phyloP scores from a whole-genome alignment of 129 eudicot genomes.

The Smallanthus sonchifolius region DNA sequence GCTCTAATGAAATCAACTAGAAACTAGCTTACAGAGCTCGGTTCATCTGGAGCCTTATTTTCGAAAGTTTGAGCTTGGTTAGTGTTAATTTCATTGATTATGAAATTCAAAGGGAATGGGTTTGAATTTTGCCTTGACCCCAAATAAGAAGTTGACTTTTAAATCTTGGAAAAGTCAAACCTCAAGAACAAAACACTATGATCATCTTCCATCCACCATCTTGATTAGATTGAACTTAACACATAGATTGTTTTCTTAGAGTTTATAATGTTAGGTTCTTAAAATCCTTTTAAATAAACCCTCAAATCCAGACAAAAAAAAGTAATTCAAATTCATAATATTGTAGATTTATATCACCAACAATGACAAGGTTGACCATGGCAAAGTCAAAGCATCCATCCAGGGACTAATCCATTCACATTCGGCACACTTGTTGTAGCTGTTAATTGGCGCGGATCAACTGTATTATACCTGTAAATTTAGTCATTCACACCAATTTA shows the following conservation, averaged over 20 bases:
- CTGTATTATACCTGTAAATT: constrained; percentile 51
- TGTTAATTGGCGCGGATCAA: constrained; percentile 54
- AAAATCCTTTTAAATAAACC: background rate
- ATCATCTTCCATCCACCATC: background rate
- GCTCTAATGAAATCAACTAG: too few relatives aligned
- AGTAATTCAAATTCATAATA: constrained; percentile 17
- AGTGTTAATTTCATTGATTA: too few relatives aligned
- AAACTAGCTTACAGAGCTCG: too few relatives aligned
- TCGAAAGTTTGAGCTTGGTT: too few relatives aligned
- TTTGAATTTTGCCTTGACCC: too few relatives aligned
- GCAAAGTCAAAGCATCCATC: constrained; percentile 70
- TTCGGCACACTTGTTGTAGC: constrained; percentile 50
- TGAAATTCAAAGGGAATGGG: too few relatives aligned
- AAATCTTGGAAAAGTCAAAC: background rate
- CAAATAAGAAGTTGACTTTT: background rate
- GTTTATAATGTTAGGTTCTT: constrained; percentile 6
- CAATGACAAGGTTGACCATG: constrained; percentile 18
- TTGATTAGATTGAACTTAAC: background rate
- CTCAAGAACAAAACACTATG: background rate
- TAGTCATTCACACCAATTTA: background rate
- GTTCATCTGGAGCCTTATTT: too few relatives aligned
- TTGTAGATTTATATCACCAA: constrained; percentile 25
- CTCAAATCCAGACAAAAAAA: constrained; percentile 4
- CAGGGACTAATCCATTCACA: constrained; percentile 64
- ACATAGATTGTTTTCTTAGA: background rate